Percentiles rank a stretch among this genome's conserved stretches.
Conservation (phyloP, 768 basidiomycete genomes). For the Psilocybe cyanescens region DNA sequence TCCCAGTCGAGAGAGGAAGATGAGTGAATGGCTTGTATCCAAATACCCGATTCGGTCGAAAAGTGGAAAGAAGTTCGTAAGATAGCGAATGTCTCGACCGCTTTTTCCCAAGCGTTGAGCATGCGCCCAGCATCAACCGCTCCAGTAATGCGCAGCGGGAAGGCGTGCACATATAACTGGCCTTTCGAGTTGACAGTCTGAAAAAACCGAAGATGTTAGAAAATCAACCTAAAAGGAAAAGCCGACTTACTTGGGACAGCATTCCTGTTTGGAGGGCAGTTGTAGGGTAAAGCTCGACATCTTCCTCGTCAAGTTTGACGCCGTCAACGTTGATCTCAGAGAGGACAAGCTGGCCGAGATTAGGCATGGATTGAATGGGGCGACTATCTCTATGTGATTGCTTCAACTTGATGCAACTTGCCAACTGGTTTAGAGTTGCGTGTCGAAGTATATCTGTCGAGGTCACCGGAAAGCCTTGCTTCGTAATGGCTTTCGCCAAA, state of each 20-base stretch:
- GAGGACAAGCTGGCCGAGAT: conserved; percentile 2
- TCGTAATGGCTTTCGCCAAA: conserved; percentile 36
- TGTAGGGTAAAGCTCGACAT: conserved; percentile 41
- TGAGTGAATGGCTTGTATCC: conserved; percentile 36
- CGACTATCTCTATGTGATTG: background rate
- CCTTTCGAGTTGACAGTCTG: conserved; percentile 35
- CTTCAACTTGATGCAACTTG: conserved; percentile 12
- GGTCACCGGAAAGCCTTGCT: conserved; percentile 34
- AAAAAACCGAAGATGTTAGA: background rate
- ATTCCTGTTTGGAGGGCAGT: conserved; percentile 52
- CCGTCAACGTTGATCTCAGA: conserved; percentile 16
- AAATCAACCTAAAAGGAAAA: background rate
- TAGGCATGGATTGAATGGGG: background rate
- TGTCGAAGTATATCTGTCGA: conserved; percentile 41
- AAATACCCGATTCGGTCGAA: conserved; percentile 33
- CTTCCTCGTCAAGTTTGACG: conserved; percentile 26
- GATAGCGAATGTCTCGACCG: conserved; percentile 37
- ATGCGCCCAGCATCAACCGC: conserved; percentile 30
- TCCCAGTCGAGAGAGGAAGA: conserved; percentile 24
- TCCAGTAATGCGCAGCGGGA: conserved; percentile 27
- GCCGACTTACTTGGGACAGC: conserved; percentile 45
- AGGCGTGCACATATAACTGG: conserved; percentile 33
- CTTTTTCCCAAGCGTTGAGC: conserved; percentile 38
- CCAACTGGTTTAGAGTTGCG: conserved; percentile 24
- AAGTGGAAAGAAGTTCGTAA: conserved; percentile 55